Base-by-base conservation (phyloP, 2,329 filamentous ascomycete species). In the Tolypocladium sp. region DNA sequence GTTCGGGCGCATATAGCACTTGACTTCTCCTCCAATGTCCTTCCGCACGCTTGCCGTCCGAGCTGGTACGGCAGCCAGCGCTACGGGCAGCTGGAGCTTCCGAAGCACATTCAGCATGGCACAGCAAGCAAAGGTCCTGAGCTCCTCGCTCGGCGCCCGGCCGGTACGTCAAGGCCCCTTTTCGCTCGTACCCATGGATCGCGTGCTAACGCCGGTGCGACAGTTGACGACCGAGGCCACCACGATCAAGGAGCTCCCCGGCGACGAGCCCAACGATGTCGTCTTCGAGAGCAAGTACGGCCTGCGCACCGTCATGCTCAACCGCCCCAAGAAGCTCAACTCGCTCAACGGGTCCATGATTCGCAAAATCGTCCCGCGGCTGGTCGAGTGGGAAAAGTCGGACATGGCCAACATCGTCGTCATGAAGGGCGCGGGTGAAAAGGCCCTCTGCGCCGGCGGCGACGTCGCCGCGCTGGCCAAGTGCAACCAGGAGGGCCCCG, bases 381-480 rank as follows among this genome's bases (percentile, higher is more conserved):
- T 99, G 70, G 81, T 90, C 69, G 93, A 97, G 79, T 99, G 92
- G 92, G 86, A 90, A 69, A 94, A 95, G 76, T 97, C 93, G 35
- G 88, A 96, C 70, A 81, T 99, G 77, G 92, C 94, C 59, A 96
- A 96, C 73, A 86, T 97, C 8, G 78, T 99, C 59, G 84, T 99
- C 65, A 87, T 99, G 73, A 96, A 96, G 75, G 94, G 94, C 62
- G 85, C 89, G 30, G 95, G 94, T 20, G 81, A 86, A 42, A 88
- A 84, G 74, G 91, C 93, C 30, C 88, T 99, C 66, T 99, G 94
- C 72, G 92, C 94, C 2, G 94, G 94, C 65, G 94, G 94, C 60
- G 94, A 99, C 73, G 92, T 99, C 46, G 83, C 84, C 22, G 85
- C 82, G 51, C 85, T 99, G 62, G 93, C 92, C 42, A 64, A 83